Base-by-base conservation (phyloP, 2,329 filamentous ascomycete genomes). In the Aspergillus sp. region DNA sequence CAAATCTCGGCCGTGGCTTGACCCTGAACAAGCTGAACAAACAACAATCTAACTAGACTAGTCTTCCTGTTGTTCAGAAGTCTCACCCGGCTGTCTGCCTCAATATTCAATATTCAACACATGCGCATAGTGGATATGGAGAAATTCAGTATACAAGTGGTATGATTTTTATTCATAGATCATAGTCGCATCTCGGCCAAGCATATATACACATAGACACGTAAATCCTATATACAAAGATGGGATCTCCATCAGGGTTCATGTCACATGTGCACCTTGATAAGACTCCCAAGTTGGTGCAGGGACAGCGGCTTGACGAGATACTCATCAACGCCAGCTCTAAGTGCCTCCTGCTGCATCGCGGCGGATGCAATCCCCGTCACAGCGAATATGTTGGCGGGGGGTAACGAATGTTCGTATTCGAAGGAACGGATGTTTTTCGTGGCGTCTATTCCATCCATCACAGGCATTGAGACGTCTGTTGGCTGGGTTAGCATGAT, bases 381-480 rank as follows among this genome's bases (percentile, higher is more conserved):
- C 3, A 70, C 62, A 3, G 67, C 68, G 53, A 68, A 64, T 18
- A 71, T 63, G 8, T 58, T 65, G 13, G 64, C 60, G 5, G 65
- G 58, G 1, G 45, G 22, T 6, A 65, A 53, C 2, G 60, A 49
- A 5, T 65, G 63, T 11, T 65, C 58, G 13, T 64, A 63, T 51
- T 74, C 71, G 24, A 65, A 60, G n/a, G 62, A 52, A n/a, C 76
- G 69, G 48, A 78, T 78, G n/a, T 69, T 65, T 7, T 66, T 67
- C 2, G 76, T 77, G 4, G 75, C 73, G 22, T 73, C 68, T 36
- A 78, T 71, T 3, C 76, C 76, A 54, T 78, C 71, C 71, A 77
- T 71, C 4, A 76, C 65, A 0, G 75, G 75, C 74, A 78, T 78
- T 12, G 68, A 72, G 18, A 78, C 68, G 48, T 78, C 75, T 76